These are phyloP conservation scores for Otatea glauca DNA, from an alignment of 176 grass and related monocot genomes.

Conservation along the genomic window DNA sequence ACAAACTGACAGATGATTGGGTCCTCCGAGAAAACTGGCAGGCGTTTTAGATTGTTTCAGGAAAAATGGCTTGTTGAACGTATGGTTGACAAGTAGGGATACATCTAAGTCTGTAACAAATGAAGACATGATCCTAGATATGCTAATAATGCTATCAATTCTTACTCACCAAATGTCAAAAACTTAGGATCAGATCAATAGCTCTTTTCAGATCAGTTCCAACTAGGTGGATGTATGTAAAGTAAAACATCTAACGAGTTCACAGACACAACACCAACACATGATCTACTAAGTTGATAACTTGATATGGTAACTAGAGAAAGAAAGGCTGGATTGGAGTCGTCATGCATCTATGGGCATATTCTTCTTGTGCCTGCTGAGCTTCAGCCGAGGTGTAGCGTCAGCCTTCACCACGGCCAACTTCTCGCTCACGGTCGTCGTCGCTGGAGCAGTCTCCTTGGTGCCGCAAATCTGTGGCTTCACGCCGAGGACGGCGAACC, in stretches of 20 bases:
- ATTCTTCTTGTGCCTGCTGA: constrained; percentile 53
- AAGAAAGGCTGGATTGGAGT: neutral
- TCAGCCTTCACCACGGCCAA: constrained; percentile 42
- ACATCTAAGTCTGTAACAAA: neutral
- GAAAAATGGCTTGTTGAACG: neutral
- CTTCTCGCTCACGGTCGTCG: constrained; percentile 19
- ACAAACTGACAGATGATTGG: too few species aligned
- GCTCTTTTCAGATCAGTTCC: neutral
- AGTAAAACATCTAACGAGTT: constrained; percentile 4
- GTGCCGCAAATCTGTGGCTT: constrained; percentile 62
- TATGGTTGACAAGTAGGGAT: neutral
- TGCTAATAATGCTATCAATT: constrained; percentile 6
- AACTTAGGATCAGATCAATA: constrained; percentile 5
- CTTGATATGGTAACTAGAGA: neutral
- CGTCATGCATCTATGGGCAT: constrained; percentile 37
- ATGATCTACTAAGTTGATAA: constrained; percentile 7
- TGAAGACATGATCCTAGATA: neutral
- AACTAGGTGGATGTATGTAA: constrained; percentile 5
- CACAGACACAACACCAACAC: constrained; percentile 9
- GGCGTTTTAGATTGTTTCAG: neutral
- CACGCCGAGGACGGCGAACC: constrained; percentile 15
- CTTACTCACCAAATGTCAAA: constrained; percentile 33
- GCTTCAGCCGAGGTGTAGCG: constrained; percentile 38
- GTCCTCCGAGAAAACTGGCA: too few species aligned
- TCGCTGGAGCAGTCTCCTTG: constrained; percentile 20